Base-by-base conservation (phyloP, 2,329 filamentous ascomycete species). In the Monilinia fructigena region DNA sequence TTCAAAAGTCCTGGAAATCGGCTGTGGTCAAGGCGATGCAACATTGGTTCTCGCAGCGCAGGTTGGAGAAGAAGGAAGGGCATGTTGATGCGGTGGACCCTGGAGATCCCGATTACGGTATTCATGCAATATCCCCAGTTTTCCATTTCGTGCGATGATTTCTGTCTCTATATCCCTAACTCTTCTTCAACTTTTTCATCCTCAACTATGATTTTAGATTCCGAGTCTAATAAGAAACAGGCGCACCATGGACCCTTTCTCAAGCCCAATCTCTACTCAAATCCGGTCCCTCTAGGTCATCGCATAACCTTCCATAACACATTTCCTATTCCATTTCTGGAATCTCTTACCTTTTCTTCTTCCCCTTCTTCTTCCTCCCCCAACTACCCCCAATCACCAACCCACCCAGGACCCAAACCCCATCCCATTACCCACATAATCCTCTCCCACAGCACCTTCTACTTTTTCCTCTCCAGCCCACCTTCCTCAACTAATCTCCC, bases 1-100 rank as follows among this genome's bases (percentile, higher is more conserved):
- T 67, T 77, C 77, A 38, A 79, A 77, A 3, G 73, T 86, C 8
- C 78, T 88, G 1, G 85, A 87, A 72, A 74, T 88, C 48, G 85
- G 85, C 60, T 87, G 85, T 74, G 85, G 85, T 0, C 85, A 87
- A 70, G 85, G 85, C 2, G 83, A 84, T 67, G 82, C 80, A 70
- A 86, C 85, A 1, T 78, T 80, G 14, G 82, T 81, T 3, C 79
- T 87, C 23, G 85, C 85, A 55, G 73, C 79, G 70, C 79, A 75
- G 26, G 79, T 83, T 1, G 80, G 81, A 3, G 72, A 78, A 16
- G 40, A 74, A 0, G 82, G 40, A 74, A 0, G 82, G 83, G 0
- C 76, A 75, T 56, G 76, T 86, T 18, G 80, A 80, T 62, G 84
- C 82, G 5, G 73, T 86, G 38, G 85, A 87, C 75, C 84, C 83